A percentile compares a stretch with the other conserved stretches of the same genome.
Conservation (phyloP, 2,329 filamentous ascomycete genomes). For the Orbilia quercus region DNA sequence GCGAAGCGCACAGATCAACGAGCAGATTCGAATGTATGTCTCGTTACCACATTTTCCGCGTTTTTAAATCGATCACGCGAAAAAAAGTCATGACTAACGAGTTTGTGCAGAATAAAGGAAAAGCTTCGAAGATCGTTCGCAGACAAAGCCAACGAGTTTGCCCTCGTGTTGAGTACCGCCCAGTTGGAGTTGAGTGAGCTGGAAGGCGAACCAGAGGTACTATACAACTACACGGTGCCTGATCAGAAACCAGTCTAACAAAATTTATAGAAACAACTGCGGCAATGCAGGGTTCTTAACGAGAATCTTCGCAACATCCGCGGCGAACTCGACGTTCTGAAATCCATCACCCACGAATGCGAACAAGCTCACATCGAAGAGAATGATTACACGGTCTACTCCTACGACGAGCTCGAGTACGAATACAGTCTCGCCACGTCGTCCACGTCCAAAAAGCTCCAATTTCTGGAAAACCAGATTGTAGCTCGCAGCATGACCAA, state of each 20-base stretch:
- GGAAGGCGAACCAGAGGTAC: conserved; percentile 91
- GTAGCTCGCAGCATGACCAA: conserved; percentile 99
- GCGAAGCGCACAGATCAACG: conserved; percentile 93
- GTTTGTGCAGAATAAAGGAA: conserved; percentile 84
- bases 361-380: conserved; percentile 98
- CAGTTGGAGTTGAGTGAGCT: conserved; percentile 95
- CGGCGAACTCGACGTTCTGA: conserved; percentile 88
- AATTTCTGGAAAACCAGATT: conserved; percentile 98
- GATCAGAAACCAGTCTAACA: too few species aligned
- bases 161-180: conserved; percentile 91
- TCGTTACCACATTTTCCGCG: background rate
- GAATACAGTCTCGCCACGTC: conserved; percentile 91
- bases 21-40: conserved; percentile 87
- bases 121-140: conserved; percentile 90
- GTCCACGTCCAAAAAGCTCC: conserved; percentile 93
- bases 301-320: conserved; percentile 90
- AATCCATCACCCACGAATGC: conserved; percentile 85
- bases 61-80: background rate
- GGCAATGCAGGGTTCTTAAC: conserved; percentile 85
- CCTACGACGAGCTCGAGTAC: conserved; percentile 94
- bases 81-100: conserved; percentile 60
- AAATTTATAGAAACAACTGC: conserved; percentile 74
- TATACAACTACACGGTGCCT: too few species aligned
- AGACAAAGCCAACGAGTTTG: conserved; percentile 98
- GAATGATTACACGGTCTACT: conserved; percentile 99